These are phyloP conservation scores for Rhodomyrtus psidioides DNA, from an alignment of 441 rosid species.

Conservation along the genomic window DNA sequence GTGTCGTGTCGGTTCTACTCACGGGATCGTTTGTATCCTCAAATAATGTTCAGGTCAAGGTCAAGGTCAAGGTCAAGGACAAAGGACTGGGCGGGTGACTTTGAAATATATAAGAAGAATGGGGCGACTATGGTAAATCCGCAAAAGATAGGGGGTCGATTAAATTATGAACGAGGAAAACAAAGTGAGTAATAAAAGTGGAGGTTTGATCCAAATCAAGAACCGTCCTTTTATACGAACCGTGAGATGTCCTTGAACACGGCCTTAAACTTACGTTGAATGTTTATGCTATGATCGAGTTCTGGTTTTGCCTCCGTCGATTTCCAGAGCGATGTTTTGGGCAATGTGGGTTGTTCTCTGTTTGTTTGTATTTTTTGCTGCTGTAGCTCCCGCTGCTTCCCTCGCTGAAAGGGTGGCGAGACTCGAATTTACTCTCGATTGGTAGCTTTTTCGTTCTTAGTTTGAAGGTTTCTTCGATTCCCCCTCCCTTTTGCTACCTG, in stretches of 20 bases:
- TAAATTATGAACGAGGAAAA: not conserved
- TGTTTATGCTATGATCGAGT: not conserved
- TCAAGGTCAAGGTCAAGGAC: not conserved
- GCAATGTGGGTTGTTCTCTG: not conserved
- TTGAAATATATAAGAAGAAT: not conserved
- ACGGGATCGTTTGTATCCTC: not conserved
- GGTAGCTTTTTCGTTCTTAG: not conserved
- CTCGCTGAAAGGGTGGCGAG: not conserved
- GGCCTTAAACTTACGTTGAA: not conserved
- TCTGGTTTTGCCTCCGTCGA: not conserved
- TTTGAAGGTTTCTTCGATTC: not conserved
- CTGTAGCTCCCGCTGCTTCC: not conserved
- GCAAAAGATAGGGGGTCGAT: not conserved
- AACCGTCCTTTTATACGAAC: not conserved
- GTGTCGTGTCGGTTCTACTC: no score
- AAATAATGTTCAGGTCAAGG: not conserved
- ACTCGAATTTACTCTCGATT: not conserved
- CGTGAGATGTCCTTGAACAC: no score
- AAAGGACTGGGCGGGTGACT: not conserved
- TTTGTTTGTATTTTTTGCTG: not conserved
- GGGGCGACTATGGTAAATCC: not conserved
- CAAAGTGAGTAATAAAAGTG: not conserved
- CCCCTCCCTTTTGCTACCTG: not conserved
- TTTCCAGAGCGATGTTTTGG: not conserved
- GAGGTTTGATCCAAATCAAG: not conserved